phyloP scores from a whole-genome alignment of 2,329 filamentous ascomycete species.

The Amauroascus verrucosus region DNA sequence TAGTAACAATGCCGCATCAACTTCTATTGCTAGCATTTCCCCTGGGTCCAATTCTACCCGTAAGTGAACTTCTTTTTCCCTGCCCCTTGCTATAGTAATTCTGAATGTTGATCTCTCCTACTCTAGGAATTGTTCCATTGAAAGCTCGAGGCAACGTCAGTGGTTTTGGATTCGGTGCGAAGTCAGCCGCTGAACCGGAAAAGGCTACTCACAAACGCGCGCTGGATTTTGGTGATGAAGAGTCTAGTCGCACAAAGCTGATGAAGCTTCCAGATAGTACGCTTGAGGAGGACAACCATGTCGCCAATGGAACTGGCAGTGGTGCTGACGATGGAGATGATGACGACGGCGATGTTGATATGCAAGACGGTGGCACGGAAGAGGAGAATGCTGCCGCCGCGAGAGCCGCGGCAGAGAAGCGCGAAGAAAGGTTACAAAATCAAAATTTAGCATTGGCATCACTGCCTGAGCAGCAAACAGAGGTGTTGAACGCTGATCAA shows the following conservation, averaged over 20 bases:
- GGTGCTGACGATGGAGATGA: constrained; percentile 51
- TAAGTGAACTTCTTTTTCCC: constrained; percentile 22
- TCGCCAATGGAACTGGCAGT: constrained; percentile 44
- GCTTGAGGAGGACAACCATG: constrained; percentile 51
- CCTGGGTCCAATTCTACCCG: constrained; percentile 33
- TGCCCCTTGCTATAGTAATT: background rate
- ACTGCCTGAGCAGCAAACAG: background rate
- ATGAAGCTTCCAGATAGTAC: constrained; percentile 76
- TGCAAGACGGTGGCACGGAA: constrained; percentile 69
- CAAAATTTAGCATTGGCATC: constrained; percentile 8
- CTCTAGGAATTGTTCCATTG: constrained; percentile 40
- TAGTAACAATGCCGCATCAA: constrained; percentile 37
- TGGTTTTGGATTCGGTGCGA: constrained; percentile 70
- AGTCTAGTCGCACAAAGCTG: constrained; percentile 74
- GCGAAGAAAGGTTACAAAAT: constrained; percentile 54
- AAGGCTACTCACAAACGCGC: constrained; percentile 62
- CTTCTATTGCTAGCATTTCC: constrained; percentile 28
- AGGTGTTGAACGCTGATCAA: background rate
- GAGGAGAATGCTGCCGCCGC: constrained; percentile 81
- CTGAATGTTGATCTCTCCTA: constrained; percentile 10
- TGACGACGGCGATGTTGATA: constrained; percentile 55
- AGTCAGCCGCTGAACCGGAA: constrained; percentile 53
- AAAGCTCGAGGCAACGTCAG: constrained; percentile 65
- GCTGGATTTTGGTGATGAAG: constrained; percentile 78
- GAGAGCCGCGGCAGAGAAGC: constrained; percentile 72